phyloP scores from a whole-genome alignment of 2,329 filamentous ascomycete genomes.

The Trichoderma brevicompactum region DNA sequence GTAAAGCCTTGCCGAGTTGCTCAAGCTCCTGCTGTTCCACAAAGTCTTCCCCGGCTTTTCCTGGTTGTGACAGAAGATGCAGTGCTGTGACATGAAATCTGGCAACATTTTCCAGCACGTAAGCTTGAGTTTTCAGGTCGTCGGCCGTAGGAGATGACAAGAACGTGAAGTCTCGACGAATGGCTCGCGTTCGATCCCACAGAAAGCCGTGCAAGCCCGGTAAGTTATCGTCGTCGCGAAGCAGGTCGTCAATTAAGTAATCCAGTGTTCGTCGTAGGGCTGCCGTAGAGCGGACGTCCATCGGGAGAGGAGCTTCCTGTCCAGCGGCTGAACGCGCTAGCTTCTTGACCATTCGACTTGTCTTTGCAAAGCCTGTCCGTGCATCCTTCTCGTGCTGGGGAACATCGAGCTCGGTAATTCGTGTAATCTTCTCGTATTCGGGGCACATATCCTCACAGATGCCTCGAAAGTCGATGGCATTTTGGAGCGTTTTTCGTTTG shows the following conservation, averaged over 20 bases:
- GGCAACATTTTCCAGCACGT: constrained; percentile 67
- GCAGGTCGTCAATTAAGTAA: constrained; percentile 64
- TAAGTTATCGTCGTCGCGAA: constrained; percentile 60
- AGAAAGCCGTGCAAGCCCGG: constrained; percentile 64
- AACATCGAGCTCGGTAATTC: constrained; percentile 65
- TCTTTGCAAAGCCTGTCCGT: constrained; percentile 51
- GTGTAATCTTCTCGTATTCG: constrained; percentile 65
- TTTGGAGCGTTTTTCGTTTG: constrained; percentile 62
- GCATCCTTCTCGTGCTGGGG: constrained; percentile 59
- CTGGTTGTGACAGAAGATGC: constrained; percentile 63
- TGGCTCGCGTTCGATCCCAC: constrained; percentile 70
- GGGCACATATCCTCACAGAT: constrained; percentile 73
- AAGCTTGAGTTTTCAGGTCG: constrained; percentile 63
- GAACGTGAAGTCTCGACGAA: constrained; percentile 70
- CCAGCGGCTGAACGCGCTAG: constrained; percentile 70
- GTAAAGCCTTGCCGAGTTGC: constrained; percentile 66
- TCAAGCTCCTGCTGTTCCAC: constrained; percentile 70
- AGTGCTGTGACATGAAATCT: constrained; percentile 69
- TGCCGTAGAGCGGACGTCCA: constrained; percentile 66
- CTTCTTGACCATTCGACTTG: constrained; percentile 66
- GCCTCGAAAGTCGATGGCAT: constrained; percentile 69
- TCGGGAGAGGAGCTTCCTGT: constrained; percentile 68
- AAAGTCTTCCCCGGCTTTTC: constrained; percentile 62
- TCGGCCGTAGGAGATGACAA: constrained; percentile 63
- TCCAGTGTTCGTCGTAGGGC: constrained; percentile 64